Percentiles rank a stretch among this genome's conserved stretches.
phyloP scores from a whole-genome alignment of 768 basidiomycete species.

The Lentinula detonsa region DNA sequence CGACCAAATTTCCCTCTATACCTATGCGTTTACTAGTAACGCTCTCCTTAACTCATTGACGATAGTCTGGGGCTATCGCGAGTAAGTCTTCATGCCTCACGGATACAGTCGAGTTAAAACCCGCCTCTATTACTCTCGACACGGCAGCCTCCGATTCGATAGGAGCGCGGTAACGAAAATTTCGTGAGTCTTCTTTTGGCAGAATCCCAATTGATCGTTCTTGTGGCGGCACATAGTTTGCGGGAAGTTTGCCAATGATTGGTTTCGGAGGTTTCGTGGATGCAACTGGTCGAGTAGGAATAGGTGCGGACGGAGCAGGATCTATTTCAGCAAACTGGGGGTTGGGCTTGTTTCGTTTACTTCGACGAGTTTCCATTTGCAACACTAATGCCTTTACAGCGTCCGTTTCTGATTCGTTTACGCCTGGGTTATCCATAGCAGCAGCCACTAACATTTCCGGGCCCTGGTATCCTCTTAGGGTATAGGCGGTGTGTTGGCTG shows the following conservation, averaged over 20 bases:
- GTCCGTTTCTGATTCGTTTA: background rate
- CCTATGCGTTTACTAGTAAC: background rate
- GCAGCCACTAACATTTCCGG: background rate
- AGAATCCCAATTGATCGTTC: background rate
- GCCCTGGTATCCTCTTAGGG: background rate
- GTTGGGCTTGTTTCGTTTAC: background rate
- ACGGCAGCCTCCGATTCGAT: background rate
- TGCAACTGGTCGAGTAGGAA: background rate
- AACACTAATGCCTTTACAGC: background rate
- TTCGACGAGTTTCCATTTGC: background rate
- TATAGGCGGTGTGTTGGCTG: background rate
- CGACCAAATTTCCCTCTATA: background rate
- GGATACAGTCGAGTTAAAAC: background rate
- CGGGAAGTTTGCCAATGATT: background rate
- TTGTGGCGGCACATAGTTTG: background rate
- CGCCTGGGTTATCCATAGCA: background rate
- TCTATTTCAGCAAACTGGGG: background rate
- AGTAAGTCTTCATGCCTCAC: background rate
- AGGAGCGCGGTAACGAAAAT: background rate
- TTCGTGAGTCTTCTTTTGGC: background rate
- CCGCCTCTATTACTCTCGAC: background rate
- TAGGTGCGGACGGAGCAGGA: background rate
- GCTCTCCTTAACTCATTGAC: background rate
- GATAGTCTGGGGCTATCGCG: background rate
- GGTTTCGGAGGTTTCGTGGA: background rate